Evolutionary conservation across 768 basidiomycete genomes (phyloP), one percentile per base, ranked within the genome.

Genomic region (Podaxis sp.): DNA sequence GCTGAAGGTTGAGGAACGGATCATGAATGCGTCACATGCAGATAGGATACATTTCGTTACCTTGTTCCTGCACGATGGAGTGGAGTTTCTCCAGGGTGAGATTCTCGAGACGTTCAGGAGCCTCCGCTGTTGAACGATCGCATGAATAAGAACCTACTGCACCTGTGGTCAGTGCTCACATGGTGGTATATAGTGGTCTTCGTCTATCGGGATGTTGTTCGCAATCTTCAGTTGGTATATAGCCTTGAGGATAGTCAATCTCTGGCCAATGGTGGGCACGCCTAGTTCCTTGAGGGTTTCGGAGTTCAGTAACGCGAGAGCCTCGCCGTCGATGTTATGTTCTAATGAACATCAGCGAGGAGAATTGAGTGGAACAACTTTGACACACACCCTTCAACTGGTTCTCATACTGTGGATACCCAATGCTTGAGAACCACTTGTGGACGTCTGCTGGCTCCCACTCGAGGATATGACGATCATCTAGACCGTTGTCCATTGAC

Each of bases 271-370:
- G 38, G 91, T 93, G n/a, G 84, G 72, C 48, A 99, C 84, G 7
- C 97, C 97, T 60, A 98, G 78, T 48, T 91, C 88, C 74, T 91
- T 93, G 66, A 99, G 84, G 1, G 85, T 76, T 24, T 95, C 91
- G n/a, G 87, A 82, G 72, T 95, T 91, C 53, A 98, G 82, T 68
- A 91, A 78, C 65, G 90, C 87, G 6, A 99, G 83, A 1, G 93
- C 87, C 66, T 98, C 95, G 60, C 97, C 97, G 17, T 90, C 89
- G 66, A 99, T 93, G 65, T 86, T 90, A 74, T 99, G 91, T 72
- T 95, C 96, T 76, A 41, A 8, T n/a, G 46, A 44, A 71, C 46
- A 51, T 8, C 44, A 41, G 46, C 33, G 40, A 8, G 15, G 2
- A 40, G 58, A 20, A 20, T 38, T 50, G 38, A 66, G 46, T 46